A percentile compares a stretch with the other conserved stretches of the same genome.
Conservation (phyloP, 805 yeast species). For the Ogataea pignaliae region DNA sequence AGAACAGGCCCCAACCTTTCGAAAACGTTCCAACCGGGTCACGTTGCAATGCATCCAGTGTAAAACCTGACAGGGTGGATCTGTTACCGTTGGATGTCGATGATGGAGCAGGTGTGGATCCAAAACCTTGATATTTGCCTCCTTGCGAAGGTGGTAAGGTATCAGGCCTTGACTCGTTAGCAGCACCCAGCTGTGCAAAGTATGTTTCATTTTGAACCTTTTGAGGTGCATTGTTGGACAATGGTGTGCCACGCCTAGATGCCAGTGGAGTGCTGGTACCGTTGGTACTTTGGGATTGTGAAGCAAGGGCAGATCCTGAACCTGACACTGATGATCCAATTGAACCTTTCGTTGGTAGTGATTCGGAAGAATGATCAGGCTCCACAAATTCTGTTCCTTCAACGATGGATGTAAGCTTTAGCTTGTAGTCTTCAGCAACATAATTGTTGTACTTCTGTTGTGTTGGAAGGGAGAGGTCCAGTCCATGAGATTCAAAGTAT, state of each 20-base stretch:
- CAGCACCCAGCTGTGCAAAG: constrained; percentile 73
- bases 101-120: constrained; percentile 60
- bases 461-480: constrained; percentile 60
- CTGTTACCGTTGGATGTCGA: constrained; percentile 7
- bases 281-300: constrained; percentile 5
- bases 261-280: constrained; percentile 1
- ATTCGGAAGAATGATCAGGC: constrained; percentile 51
- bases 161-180: constrained; percentile 69
- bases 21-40: constrained; percentile 91
- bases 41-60: constrained; percentile 61
- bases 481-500: constrained; percentile 69
- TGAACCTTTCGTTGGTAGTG: constrained; percentile 32
- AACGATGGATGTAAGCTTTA: constrained; percentile 65
- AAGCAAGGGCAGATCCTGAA: background rate
- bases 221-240: constrained; percentile 20
- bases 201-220: constrained; percentile 73
- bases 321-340: constrained; percentile 1
- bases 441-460: constrained; percentile 78
- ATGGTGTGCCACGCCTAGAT: background rate
- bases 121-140: constrained; percentile 89
- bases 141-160: constrained; percentile 90
- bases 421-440: constrained; percentile 93
- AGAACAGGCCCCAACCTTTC: constrained; percentile 92
- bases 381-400: constrained; percentile 70
- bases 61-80: constrained; percentile 51